Base-by-base conservation (phyloP, 768 basidiomycete genomes). In the Boletellus sp. region DNA sequence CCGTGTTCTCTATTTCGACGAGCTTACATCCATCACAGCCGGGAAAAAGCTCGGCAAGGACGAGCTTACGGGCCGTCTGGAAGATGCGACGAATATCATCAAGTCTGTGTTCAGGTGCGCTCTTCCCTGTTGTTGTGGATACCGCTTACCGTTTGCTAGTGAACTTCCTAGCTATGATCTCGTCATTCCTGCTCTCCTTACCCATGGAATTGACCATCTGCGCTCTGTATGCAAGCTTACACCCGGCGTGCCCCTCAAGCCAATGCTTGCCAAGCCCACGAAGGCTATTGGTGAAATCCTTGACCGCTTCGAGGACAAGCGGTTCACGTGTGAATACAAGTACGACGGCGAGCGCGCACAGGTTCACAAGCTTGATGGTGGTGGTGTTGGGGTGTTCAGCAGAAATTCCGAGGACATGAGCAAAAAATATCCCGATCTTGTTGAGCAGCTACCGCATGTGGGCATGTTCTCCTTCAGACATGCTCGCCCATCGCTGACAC, bases 371-470 rank as follows among this genome's bases (percentile, higher is more conserved):
- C 72, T 93, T 41, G 81, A 83, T 37, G 79, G 92, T 61, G 95
- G 94, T 1, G 79, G 76, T 4, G 84, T 99, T 17, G 79, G 80
- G n/a, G 85, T 99, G 37, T 99, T 97, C 70, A 94, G 92, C 66
- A 76, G 96, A 48, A 99, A 99, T 69, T 96, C 94, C 22, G 96
- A 99, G 68, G 94, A 99, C 59, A 99, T 98, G 96, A 94, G 88
- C 66, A 92, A 92, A 67, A 99, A 99, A 65, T 99, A 98, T 72
- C 96, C 96, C 0, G 96, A 99, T 73, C 76, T 99, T n/a, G 82
- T 96, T 11, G 90, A 92, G 53, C 94, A 97, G 64, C 75, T 97
- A 17, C 92, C 94, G 5, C 80, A 79, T 42, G 95, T 94, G 51
- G 41, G 74, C 61, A 9, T 33, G 32, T 38, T n/a, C 12, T 47